Percentiles rank a stretch among this genome's conserved stretches.
Evolutionary conservation across 2,329 filamentous ascomycete species (phyloP).

Genomic region (Fusarium hostae): DNA sequence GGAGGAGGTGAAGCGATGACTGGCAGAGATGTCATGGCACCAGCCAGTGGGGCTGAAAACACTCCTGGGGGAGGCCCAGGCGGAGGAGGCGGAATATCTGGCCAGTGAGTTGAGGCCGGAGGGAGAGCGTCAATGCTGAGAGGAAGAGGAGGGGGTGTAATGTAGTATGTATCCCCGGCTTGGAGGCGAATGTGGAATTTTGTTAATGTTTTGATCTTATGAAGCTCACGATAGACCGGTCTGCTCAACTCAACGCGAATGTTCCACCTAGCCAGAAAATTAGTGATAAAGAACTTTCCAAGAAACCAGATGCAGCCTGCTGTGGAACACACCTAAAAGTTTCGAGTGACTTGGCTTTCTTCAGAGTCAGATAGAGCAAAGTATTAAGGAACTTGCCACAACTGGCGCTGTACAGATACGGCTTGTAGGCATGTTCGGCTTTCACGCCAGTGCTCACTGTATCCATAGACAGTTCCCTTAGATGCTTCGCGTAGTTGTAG

Average conservation of each 20-base stretch:
- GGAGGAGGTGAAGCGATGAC: conserved; percentile 43
- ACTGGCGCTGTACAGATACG: conserved; percentile 64
- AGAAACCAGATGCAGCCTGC: neutral
- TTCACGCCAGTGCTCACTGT: conserved; percentile 63
- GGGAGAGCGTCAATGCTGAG: conserved; percentile 40
- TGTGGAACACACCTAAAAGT: conserved; percentile 61
- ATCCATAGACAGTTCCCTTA: conserved; percentile 67
- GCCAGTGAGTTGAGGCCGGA: conserved; percentile 49
- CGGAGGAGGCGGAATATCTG: conserved; percentile 41
- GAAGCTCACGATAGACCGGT: conserved; percentile 66
- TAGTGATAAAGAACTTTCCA: conserved; percentile 3
- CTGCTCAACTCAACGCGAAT: conserved; percentile 71
- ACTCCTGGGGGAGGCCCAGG: conserved; percentile 32
- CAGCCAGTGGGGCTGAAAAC: conserved; percentile 30
- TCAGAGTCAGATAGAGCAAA: conserved; percentile 65
- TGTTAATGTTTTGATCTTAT: conserved; percentile 62
- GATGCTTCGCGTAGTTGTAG: conserved; percentile 70
- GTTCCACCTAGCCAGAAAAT: conserved; percentile 63
- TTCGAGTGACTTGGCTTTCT: conserved; percentile 65
- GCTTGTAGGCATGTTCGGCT: conserved; percentile 64
- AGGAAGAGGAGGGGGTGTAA: conserved; percentile 60
- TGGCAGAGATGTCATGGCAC: conserved; percentile 23
- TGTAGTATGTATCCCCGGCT: conserved; percentile 65
- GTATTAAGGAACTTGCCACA: conserved; percentile 74
- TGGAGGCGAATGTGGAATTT: conserved; percentile 69